Evolutionary conservation across 495 filamentous ascomycete species (phyloP), one percentile per base, ranked within the genome.

Genomic region (Hyaloscypha finlandica): DNA sequence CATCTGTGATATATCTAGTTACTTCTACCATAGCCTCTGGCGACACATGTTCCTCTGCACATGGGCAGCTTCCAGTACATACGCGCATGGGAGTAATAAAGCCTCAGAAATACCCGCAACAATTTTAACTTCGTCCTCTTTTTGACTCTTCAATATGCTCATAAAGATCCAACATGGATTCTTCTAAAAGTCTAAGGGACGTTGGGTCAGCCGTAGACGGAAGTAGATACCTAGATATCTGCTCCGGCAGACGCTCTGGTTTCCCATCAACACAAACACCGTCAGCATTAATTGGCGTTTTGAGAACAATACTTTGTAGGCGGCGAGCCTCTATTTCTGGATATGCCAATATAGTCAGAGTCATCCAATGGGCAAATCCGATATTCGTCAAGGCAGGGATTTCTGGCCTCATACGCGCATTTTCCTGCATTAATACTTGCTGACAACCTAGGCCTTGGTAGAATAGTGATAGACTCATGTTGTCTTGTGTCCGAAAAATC

Each of bases 331-430:
- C 94, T 53, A 85, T 83, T 53, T 92, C 86, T 2, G 94, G 94
- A 69, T 92, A 83, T 16, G 91, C 89, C 69, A 86, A 85, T 59
- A 96, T 89, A 77, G 90, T 82, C 22, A 86, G 77, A 0, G 90
- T 92, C 75, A 90, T 86, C 88, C 91, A 97, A 61, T 78, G 78
- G 67, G 89, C 83, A 75, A 96, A 97, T 3, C 94, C 94, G 35
- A 81, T 70, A 4, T 90, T 14, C 2, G 53, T 65, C 39, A 65
- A 33, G 2, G 54, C 31, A 32, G 63, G 63, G 4, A 65, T 54
- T 4, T 4, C 16, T n/a, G 51, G 51, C 6, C 4, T 14, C 6
- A 14, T 5, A 25, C 16, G 16, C 4, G 4, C 4, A 19, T 53
- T 14, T 53, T 19, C 51, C 22, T 53, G 51, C 4, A 53, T 14